A percentile compares a stretch with the other conserved stretches of the same genome.
Conservation (phyloP, 371 early-diverging fungal genomes). For the Rhizopus microsporus region DNA sequence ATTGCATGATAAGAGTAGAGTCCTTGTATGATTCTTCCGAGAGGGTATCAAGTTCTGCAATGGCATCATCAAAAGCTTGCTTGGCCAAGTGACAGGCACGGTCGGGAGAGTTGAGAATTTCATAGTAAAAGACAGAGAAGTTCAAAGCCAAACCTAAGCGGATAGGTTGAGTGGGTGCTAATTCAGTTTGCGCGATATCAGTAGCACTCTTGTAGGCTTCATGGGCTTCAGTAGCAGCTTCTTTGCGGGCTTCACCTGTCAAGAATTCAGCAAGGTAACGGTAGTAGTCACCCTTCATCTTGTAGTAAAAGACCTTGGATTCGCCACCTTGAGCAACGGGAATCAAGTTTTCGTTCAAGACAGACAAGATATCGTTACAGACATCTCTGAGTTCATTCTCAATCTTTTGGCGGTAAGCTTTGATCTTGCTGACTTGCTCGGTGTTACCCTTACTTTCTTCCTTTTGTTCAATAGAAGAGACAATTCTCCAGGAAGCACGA, state of each 20-base stretch:
- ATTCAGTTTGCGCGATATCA: conserved; percentile 90
- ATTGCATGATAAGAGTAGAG: conserved; percentile 99
- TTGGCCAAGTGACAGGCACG: conserved; percentile 99
- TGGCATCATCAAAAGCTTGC: conserved; percentile 99
- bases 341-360: conserved; percentile 91
- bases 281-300: conserved; percentile 93
- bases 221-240: conserved; percentile 86
- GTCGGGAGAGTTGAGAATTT: conserved; percentile 98
- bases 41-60: conserved; percentile 98
- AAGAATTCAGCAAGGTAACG: conserved; percentile 99
- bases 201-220: conserved; percentile 97
- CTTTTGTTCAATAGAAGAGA: conserved; percentile 98
- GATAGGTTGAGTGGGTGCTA: conserved; percentile 99
- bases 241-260: conserved; percentile 84
- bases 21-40: conserved; percentile 99
- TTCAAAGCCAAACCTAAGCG: conserved; percentile 99
- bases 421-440: conserved; percentile 84
- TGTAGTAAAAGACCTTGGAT: conserved; percentile 98
- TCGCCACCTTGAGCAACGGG: conserved; percentile 85
- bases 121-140: conserved; percentile 99
- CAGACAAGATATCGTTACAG: conserved; percentile 93
- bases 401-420: conserved; percentile 88
- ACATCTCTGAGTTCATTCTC: conserved; percentile 94
- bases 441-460: conserved; percentile 92
- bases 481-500: conserved; percentile 99